Evolutionary conservation across 2,329 filamentous ascomycete species (phyloP), one percentile per base, ranked within the genome.

Genomic region (Aureobasidium sp.): DNA sequence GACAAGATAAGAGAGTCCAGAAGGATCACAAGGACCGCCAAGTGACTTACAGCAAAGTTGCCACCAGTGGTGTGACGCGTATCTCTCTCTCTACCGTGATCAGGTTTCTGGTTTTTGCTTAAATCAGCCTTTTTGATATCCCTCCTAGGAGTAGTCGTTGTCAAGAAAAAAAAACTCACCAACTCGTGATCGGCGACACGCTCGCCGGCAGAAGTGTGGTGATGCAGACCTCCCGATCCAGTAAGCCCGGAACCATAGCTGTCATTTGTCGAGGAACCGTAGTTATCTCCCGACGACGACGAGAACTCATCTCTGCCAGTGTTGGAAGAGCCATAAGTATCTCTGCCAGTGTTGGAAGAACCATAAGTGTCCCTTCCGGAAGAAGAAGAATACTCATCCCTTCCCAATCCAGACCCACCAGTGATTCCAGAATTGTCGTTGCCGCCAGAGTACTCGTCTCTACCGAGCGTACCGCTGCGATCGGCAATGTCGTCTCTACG

Each of bases 241-340:
- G 34, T 24, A n/a, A 35, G n/a, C 6, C 40, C 40, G 4, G 48
- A 24, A 11, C 22, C 39, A 17, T 29, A 42, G 39, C 12, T 29
- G 22, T 59, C 38, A 49, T 58, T 68, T 60, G 56, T 40, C 4
- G 56, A 54, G 27, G 58, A 53, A 44, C 53, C 55, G 53, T 58
- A 47, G 22, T 11, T 42, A 21, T 29, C 39, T 4, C 39, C n/a
- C 7, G 37, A 25, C 3, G 37, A 21, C 2, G 17, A 16, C 2
- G 11, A 21, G 11, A n/a, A n/a, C n/a, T n/a, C n/a, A 19, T 58
- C 35, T 24, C 44, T 17, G 14, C n/a, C 30, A 52, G 60, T 68
- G 61, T 57, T 40, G 10, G 58, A 55, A 29, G 59, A 53, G 49
- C 50, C 55, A 53, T 58, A 60, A 47, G 62, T 54, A 19, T 39